Percentiles rank a stretch among this genome's conserved stretches.
phyloP scores from a whole-genome alignment of 192 early-diverging fungal genomes.

The Coemansia sp. region DNA sequence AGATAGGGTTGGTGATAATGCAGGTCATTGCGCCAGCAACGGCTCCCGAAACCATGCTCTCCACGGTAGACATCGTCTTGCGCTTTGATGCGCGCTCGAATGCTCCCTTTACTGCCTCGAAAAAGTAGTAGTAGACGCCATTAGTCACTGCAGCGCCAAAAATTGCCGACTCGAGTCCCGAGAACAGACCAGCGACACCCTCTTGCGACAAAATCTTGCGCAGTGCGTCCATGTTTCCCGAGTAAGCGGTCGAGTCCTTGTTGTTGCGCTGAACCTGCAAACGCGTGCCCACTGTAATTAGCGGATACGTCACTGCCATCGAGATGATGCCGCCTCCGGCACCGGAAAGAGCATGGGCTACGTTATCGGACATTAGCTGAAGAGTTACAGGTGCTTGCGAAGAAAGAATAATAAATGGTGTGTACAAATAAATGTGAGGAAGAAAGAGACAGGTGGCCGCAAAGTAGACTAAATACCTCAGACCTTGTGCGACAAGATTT shows the following conservation, averaged over 20 bases:
- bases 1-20: conserved; percentile 94
- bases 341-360: conserved; percentile 77
- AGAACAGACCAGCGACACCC: conserved; percentile 86
- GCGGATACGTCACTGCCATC: conserved; percentile 93
- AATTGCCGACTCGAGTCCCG: conserved; percentile 91
- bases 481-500: neutral
- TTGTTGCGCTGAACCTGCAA: conserved; percentile 76
- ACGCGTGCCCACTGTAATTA: conserved; percentile 76
- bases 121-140: conserved; percentile 84
- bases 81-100: conserved; percentile 71
- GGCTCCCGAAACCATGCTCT: conserved; percentile 93
- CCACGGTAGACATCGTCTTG: conserved; percentile 71
- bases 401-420: neutral
- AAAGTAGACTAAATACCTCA: neutral
- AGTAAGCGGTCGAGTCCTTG: conserved; percentile 60
- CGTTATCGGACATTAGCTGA: conserved; percentile 70
- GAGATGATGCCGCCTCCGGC: conserved; percentile 87
- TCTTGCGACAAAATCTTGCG: conserved; percentile 87
- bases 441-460: neutral
- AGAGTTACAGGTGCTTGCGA: neutral
- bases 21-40: conserved; percentile 82
- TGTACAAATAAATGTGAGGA: conserved; percentile 6
- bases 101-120: conserved; percentile 82
- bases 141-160: conserved; percentile 97
- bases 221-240: conserved; percentile 70